Evolutionary conservation across 345 rosid species (phyloP), one percentile per base, ranked within the genome.

Genomic region (Dipteronia sinensis): DNA sequence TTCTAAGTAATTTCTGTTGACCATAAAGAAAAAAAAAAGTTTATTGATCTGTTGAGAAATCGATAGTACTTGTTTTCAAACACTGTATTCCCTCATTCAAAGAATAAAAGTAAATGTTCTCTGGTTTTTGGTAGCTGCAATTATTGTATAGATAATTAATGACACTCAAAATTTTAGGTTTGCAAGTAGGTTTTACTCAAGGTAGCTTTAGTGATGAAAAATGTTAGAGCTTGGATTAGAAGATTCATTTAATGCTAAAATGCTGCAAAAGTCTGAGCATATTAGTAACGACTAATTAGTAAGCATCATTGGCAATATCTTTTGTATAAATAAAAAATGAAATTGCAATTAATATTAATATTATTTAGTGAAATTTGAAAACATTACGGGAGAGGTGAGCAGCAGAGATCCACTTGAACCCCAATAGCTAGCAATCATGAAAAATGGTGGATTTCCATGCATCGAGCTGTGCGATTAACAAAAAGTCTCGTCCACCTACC

Each of bases 381-480:
- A 53, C 51, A 25, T 34, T 56, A 72, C 67, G 40, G 55, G 75
- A 23, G 77, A 77, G 68, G 81, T 72, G 49, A 9, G 13, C 13
- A 9, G 49, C 49, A 46, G 13, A 2, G 71, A 75, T 72, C 64
- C 82, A 78, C 73, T 76, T 62, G 29, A 53, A 23, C 68, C 20
- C 77, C 80, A 51, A 67, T 74, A 61, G 69, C 81, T 67, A 71
- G 25, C 82, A 74, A 86, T 83, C 82, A 86, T 83, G 83, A 79
- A 75, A 65, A 70, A 22, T 16, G 66, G 78, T 72, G 78, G 78
- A 67, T 75, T 81, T 71, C 80, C 86, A 81, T 79, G 86, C 86
- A 86, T 86, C 82, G 83, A 86, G 83, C 86, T 83, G 56, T 83
- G 77, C 78, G 53, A 76, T 66, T 27, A 22, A 34, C 53, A 11